Evolutionary conservation across 805 yeast genomes (phyloP).

Genomic region (Candida sithepensis): DNA sequence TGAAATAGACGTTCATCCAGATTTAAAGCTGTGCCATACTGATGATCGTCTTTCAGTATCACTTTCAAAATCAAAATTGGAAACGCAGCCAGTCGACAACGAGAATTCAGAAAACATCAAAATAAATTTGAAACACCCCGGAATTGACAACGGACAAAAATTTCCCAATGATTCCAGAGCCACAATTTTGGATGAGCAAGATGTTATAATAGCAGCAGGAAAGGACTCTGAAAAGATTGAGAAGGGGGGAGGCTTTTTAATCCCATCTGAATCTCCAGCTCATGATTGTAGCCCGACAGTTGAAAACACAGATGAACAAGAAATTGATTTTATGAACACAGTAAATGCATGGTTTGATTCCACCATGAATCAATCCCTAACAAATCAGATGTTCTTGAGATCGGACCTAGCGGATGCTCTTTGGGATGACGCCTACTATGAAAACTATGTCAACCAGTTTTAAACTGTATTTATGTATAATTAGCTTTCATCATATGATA

Average conservation of each 20-base stretch:
- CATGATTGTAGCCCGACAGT: not conserved
- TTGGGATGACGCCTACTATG: slow-evolving; percentile 11
- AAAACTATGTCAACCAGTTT: slow-evolving; percentile 1
- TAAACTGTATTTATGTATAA: not conserved
- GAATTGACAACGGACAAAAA: not conserved
- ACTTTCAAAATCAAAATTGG: not conserved
- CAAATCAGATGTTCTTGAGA: slow-evolving; percentile 5
- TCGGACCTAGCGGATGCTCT: slow-evolving; percentile 10
- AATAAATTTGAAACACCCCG: not conserved
- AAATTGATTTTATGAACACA: too few species aligned
- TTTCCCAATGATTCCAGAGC: not conserved
- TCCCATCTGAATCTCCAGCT: not conserved
- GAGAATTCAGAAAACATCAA: not conserved
- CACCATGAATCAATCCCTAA: slow-evolving; percentile 2
- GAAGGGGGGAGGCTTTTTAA: too few species aligned
- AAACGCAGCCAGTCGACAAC: not conserved
- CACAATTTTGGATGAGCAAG: not conserved
- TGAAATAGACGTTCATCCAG: not conserved
- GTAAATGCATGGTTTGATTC: slow-evolving; percentile 7
- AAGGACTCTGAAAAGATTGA: not conserved
- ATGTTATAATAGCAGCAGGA: not conserved
- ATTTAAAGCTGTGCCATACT: too few species aligned
- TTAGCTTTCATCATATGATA: not conserved
- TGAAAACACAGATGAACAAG: not conserved
- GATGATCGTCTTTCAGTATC: too few species aligned